Evolutionary conservation across 164 flowering plant genomes (phyloP).

Genomic region (Piper betle): DNA sequence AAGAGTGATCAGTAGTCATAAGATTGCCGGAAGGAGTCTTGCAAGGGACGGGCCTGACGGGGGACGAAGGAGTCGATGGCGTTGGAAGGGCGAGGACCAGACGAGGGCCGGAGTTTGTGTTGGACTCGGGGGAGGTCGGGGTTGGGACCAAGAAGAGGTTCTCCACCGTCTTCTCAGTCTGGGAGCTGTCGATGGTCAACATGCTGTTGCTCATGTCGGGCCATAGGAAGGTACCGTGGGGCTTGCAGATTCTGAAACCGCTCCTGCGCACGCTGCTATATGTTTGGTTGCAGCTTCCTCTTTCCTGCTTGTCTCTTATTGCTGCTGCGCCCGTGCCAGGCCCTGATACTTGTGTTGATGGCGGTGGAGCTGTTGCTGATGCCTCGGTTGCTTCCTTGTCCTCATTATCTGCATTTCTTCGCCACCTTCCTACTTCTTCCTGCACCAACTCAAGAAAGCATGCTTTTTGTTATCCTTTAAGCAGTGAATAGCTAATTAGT

Average conservation of each 20-base stretch:
- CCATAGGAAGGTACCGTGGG: slow-evolving; percentile 60
- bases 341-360: background rate
- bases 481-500: too few species aligned
- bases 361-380: background rate
- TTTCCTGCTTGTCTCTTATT: background rate
- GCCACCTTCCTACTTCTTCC: background rate
- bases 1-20: background rate
- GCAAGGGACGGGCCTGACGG: slow-evolving; percentile 2
- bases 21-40: background rate
- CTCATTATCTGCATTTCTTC: background rate
- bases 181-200: slow-evolving; percentile 5
- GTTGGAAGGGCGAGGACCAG: background rate
- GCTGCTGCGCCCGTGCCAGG: background rate
- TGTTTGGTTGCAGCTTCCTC: slow-evolving; percentile 13
- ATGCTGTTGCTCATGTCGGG: slow-evolving; percentile 20
- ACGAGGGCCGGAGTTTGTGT: background rate
- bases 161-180: slow-evolving; percentile 12
- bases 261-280: slow-evolving; percentile 18
- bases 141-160: slow-evolving; percentile 20
- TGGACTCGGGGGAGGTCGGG: slow-evolving; percentile 32
- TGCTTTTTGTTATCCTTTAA: background rate
- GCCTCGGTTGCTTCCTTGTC: background rate
- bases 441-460: background rate
- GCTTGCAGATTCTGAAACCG: slow-evolving; percentile 72
- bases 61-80: background rate